Evolutionary conservation across 352 stramenopile species (phyloP).

Genomic region (Globisporangium nunn): DNA sequence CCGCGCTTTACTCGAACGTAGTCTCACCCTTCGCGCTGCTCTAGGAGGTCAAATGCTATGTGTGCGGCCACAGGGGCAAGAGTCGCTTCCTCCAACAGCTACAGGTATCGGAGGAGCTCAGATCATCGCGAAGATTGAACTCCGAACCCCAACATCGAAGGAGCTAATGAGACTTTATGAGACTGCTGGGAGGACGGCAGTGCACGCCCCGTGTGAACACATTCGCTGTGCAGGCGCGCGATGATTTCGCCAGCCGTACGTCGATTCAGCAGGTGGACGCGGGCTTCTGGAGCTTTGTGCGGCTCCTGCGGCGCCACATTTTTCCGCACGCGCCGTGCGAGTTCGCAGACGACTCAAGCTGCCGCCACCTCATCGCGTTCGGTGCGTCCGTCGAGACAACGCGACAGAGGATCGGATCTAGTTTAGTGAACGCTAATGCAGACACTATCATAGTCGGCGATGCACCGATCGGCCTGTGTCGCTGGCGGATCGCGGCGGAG

Average conservation of each 20-base stretch:
- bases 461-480: slow-evolving; percentile 46
- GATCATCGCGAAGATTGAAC: too few species aligned
- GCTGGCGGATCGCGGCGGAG: slow-evolving; percentile 41
- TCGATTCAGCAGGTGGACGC: background rate
- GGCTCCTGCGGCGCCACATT: slow-evolving; percentile 41
- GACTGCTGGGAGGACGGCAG: background rate
- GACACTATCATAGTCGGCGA: slow-evolving; percentile 41
- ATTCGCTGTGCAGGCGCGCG: background rate
- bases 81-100: background rate
- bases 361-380: slow-evolving; percentile 55
- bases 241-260: background rate
- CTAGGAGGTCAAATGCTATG: background rate
- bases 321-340: slow-evolving; percentile 25
- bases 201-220: background rate
- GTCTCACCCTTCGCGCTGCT: background rate
- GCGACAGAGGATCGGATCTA: background rate
- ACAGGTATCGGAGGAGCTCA: background rate
- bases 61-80: background rate
- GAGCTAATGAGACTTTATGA: too few species aligned
- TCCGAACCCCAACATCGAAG: too few species aligned
- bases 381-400: slow-evolving; percentile 20
- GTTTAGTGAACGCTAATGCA: too few species aligned
- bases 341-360: slow-evolving; percentile 26
- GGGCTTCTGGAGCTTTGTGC: slow-evolving; percentile 41
- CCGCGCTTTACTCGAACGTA: background rate